A percentile compares a stretch with the other conserved stretches of the same genome.
These are phyloP conservation scores for Golubevia sp. DNA, from an alignment of 1,284 basidiomycete genomes.

Conservation along the genomic window DNA sequence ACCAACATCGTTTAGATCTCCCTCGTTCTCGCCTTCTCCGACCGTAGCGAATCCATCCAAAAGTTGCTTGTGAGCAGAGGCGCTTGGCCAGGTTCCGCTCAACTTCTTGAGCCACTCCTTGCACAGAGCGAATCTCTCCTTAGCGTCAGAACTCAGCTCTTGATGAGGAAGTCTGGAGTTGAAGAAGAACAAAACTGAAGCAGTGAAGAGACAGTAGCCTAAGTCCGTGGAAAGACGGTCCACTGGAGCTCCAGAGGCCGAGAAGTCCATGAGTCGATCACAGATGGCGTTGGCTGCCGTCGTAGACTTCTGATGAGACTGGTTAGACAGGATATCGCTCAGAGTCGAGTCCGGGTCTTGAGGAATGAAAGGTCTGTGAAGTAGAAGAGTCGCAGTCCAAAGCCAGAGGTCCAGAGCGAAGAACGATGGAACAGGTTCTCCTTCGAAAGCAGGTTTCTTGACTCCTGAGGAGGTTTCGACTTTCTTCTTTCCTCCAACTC, in stretches of 20 bases:
- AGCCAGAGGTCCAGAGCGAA: conserved; percentile 45
- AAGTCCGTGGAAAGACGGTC: conserved; percentile 41
- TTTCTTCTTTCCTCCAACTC: too few species aligned
- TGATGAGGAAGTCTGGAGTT: conserved; percentile 35
- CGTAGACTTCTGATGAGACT: conserved; percentile 29
- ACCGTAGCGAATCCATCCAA: conserved; percentile 46
- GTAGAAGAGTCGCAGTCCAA: conserved; percentile 34
- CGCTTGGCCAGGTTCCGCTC: conserved; percentile 45
- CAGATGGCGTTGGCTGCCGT: conserved; percentile 40
- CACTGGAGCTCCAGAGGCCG: conserved; percentile 14
- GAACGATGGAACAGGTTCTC: conserved; percentile 29
- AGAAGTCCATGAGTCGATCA: conserved; percentile 26
- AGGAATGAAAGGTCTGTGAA: conserved; percentile 50
- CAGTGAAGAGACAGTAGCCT: conserved; percentile 50
- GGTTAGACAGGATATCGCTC: conserved; percentile 30
- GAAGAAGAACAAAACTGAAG: conserved; percentile 46
- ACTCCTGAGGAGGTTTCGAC: conserved; percentile 17
- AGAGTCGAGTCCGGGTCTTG: conserved; percentile 36
- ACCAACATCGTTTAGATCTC: too few species aligned
- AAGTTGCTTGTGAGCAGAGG: conserved; percentile 39
- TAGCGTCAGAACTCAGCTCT: conserved; percentile 22
- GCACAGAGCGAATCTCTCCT: conserved; percentile 33
- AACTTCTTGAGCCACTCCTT: conserved; percentile 42
- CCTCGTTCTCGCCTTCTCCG: conserved; percentile 22
- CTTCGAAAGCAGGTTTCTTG: neutral